Evolutionary conservation across 2,329 filamentous ascomycete species (phyloP), one percentile per base, ranked within the genome.

Genomic region (Coniella lustricola): DNA sequence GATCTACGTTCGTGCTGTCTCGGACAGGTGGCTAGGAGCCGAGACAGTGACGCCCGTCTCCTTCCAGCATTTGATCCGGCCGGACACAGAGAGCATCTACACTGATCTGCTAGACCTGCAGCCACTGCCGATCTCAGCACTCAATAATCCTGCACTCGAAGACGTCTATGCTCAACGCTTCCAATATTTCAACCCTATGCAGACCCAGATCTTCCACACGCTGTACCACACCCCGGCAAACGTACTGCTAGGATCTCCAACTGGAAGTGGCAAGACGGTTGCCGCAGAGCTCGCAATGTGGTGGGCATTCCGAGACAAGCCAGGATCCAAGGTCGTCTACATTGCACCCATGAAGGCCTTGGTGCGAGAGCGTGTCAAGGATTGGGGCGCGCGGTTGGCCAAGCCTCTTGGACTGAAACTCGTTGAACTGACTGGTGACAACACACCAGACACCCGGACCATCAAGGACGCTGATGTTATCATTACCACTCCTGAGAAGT

Each of bases 311-410:
- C 82, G 90, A 13, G 90, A 96, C 63, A 85, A 85, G 44, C 93
- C 93, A 1, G 90, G 90, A 3, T 95, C 90, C 3, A 98, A 98
- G 69, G 90, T 98, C 2, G 93, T 98, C 12, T 98, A 98, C 64
- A 97, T 98, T 62, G 93, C 93, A 2, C 94, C 94, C 0, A 98
- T 98, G 94, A 98, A 98, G 67, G 94, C 94, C 0, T 81, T 98
- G 29, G 93, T 98, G 17, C 87, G 93, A 3, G 93, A 98, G 65
- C 82, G 93, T 67, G 91, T 98, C 21, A 87, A 95, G 60, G 94
- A 98, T 62, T 98, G 93, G 94, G 81, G 86, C 12, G 79, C 79
- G 50, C 82, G 93, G 14, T 76, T 98, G 31, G 88, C 90, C 1
- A 73, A 75, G 1, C 87, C 90, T 1, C 82, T 97, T 71, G 90